These are phyloP conservation scores for Solanum corneliomulleri DNA, from an alignment of 257 asterid species.

Conservation along the genomic window DNA sequence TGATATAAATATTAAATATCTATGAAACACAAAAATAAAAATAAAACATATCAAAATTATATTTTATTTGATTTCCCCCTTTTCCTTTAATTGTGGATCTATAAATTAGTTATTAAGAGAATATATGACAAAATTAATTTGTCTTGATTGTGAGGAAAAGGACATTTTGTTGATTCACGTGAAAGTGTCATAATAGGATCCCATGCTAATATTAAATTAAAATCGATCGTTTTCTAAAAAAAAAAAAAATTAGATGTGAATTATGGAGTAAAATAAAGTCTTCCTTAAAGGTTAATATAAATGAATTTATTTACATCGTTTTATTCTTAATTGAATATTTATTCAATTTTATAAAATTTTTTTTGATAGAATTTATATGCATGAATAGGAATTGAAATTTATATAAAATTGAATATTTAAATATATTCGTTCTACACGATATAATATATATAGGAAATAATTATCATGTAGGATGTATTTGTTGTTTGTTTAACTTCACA, in stretches of 20 bases:
- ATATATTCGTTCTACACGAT: accelerated
- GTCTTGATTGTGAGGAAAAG: neutral
- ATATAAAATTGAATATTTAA: too few species aligned
- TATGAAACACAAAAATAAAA: neutral
- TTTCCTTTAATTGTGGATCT: neutral
- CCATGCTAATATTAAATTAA: neutral
- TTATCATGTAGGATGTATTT: accelerated
- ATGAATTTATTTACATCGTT: neutral
- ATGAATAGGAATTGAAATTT: too few species aligned
- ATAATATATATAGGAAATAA: too few species aligned
- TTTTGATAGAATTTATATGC: neutral
- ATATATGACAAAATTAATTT: neutral
- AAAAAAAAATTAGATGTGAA: neutral
- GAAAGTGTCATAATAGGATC: neutral
- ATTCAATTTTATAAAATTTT: accelerated
- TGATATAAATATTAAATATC: neutral
- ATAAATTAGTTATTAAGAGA: neutral
- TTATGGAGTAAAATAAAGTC: neutral
- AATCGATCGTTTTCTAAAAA: neutral
- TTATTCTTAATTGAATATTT: neutral
- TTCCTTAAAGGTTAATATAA: neutral
- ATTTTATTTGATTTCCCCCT: too few species aligned
- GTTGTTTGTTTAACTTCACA: neutral
- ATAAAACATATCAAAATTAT: neutral
- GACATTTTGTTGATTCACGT: neutral